Evolutionary conservation across 371 early-diverging fungal genomes (phyloP), one percentile per base, ranked within the genome.

Genomic region (Gilbertella persicaria): DNA sequence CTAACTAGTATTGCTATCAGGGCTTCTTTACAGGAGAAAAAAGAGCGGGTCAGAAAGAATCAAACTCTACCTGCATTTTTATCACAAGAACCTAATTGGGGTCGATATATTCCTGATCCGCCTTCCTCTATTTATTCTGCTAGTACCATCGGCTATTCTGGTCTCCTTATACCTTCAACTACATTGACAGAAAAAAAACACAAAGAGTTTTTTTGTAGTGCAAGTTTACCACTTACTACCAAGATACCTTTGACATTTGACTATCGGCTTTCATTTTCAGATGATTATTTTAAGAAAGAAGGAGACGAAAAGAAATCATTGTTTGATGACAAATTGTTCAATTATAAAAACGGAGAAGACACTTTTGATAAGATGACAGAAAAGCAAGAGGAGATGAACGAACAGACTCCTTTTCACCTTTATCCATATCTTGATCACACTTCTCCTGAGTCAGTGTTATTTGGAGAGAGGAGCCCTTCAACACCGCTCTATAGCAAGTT

Each of bases 51-150:
- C 8, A 33, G 33, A 24, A 51, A 44, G n/a, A 23, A 46, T 20
- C 9, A 6, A 23, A 33, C 17, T 30, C 47, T 14, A 33, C 55
- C 38, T 38, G 46, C 35, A 26, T 33, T 8, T 33, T 3, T 19
- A 24, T 19, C 21, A 8, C 4, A 50, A 36, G 61, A 60, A 20
- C 50, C 41, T 3, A 46, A 35, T 12, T 60, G 61, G 61, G 61
- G 61, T 16, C 37, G 50, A 24, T 60, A 60, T 40, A 55, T 60
- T 25, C 61, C 61, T 40, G 55, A 60, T 40, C 45, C 39, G 14
- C 61, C 55, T 0, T 40, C 50, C 4, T 38, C 58, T 4, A 40
- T 51, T 5, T 58, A 58, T 29, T 58, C 58, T 13, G 33, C 46
- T 0, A 38, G 46, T 1, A 58, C 41, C 2, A 20, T 45, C 5